Base-by-base conservation (phyloP, 2,329 filamentous ascomycete species). In the Phialophora verrucosa region DNA sequence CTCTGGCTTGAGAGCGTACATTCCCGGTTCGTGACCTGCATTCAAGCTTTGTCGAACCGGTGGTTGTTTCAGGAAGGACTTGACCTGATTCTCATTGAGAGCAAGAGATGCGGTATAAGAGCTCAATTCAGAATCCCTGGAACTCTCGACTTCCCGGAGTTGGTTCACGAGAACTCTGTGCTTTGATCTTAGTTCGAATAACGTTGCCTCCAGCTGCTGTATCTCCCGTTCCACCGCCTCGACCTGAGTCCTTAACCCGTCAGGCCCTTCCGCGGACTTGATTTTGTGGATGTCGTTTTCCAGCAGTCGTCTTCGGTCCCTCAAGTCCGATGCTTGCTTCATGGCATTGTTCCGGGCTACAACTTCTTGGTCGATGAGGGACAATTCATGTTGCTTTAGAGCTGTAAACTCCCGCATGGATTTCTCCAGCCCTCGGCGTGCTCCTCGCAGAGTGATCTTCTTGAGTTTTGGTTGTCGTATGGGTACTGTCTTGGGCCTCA, bases 101-200 rank as follows among this genome's bases (percentile, higher is more conserved):
- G 81, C 80, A 56, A 89, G 72, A 12, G 84, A 84, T 23, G 82
- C 79, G 63, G 82, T 84, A 72, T 88, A 89, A 0, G 85, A 86
- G 3, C 85, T 86, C 38, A 88, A 72, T 70, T 84, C 85, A 11
- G 86, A 83, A 70, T 87, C 84, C 12, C 86, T 80, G 1, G 83
- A 81, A 70, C 87, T 89, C 70, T 87, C 83, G 12, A 83, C 76
- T 14, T 83, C 78, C 32, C 82, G 80, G 27, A 86, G 80, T 70
- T 87, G 82, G 32, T 79, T 76, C 38, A 83, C 64, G n/a, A 89
- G 75, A 67, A 82, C 79, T 20, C 81, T 79, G 71, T 88, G 85
- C 59, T 81, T 80, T 44, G 78, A 79, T 75, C 84, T 87, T 77
- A 89, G 80, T 58, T 84, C 82, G 62, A 79, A 79, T 7, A 89